These are phyloP conservation scores for Wickerhamiella vanderwaltii DNA, from an alignment of 805 yeast species.

Conservation along the genomic window DNA sequence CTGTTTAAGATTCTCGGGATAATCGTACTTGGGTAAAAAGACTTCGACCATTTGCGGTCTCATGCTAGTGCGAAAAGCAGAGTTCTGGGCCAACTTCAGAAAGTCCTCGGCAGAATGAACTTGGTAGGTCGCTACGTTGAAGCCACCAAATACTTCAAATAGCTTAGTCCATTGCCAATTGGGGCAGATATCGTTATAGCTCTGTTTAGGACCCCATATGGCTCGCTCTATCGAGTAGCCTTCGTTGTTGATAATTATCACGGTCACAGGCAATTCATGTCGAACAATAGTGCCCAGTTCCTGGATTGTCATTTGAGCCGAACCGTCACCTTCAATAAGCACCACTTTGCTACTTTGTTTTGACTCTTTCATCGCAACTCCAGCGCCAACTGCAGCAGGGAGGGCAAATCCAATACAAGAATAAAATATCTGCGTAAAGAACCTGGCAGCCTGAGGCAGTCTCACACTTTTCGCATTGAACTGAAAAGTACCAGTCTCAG, in stretches of 20 bases:
- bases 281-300: conserved; percentile 59
- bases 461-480: conserved; percentile 59
- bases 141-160: conserved; percentile 1
- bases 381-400: conserved; percentile 76
- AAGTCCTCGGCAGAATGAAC: conserved; percentile 33
- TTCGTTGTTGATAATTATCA: conserved; percentile 65
- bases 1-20: conserved; percentile 31
- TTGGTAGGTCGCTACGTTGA: conserved; percentile 13
- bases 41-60: conserved; percentile 47
- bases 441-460: conserved; percentile 42
- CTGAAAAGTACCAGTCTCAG: conserved; percentile 77
- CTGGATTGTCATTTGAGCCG: conserved; percentile 89
- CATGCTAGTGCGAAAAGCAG: conserved; percentile 27
- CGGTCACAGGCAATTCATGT: conserved; percentile 48
- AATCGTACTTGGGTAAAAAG: conserved; percentile 45
- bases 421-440: conserved; percentile 55
- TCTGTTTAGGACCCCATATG: conserved; percentile 62
- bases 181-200: conserved; percentile 65
- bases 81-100: conserved; percentile 28
- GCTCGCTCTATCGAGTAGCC: conserved; percentile 88
- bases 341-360: conserved; percentile 41
- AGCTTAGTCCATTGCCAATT: conserved; percentile 56
- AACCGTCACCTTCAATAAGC: conserved; percentile 84
- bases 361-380: conserved; percentile 32
- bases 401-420: conserved; percentile 82